These are phyloP conservation scores for Pluteus cervinus DNA, from an alignment of 768 basidiomycete species.

Conservation along the genomic window DNA sequence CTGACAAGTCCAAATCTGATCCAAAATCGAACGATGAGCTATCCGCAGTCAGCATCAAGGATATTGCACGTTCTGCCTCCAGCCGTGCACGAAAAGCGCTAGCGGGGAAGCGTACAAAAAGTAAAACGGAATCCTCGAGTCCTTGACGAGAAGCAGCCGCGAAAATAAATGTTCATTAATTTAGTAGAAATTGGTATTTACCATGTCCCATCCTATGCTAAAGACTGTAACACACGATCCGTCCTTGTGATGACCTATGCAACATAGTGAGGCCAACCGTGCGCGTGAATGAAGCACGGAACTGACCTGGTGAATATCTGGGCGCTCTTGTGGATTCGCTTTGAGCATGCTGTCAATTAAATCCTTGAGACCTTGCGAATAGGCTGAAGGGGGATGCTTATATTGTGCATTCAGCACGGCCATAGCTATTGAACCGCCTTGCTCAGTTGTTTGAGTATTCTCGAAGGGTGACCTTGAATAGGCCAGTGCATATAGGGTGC, in stretches of 20 bases:
- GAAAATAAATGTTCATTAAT: background rate
- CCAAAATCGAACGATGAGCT: constrained; percentile 6
- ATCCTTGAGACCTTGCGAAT: constrained; percentile 76
- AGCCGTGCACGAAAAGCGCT: constrained; percentile 31
- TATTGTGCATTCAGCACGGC: constrained; percentile 93
- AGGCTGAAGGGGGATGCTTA: constrained; percentile 81
- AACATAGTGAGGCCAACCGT: constrained; percentile 2
- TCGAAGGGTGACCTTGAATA: constrained; percentile 98
- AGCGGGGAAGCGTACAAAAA: constrained; percentile 3
- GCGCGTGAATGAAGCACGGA: background rate
- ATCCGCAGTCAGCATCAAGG: constrained; percentile 14
- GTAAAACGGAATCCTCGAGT: background rate
- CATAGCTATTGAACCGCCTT: constrained; percentile 97
- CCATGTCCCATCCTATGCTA: constrained; percentile 28
- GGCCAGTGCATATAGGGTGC: constrained; percentile 90
- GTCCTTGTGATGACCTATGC: constrained; percentile 61
- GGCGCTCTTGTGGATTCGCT: constrained; percentile 75
- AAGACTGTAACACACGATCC: constrained; percentile 53
- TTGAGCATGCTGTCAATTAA: constrained; percentile 85
- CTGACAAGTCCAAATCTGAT: constrained; percentile 1
- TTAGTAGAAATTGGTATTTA: constrained; percentile 5
- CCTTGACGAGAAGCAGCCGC: background rate
- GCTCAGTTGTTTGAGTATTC: constrained; percentile 84
- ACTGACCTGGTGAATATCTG: constrained; percentile 78
- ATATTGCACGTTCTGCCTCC: constrained; percentile 30